These are phyloP conservation scores for Citrus trifoliata DNA, from an alignment of 345 rosid genomes.

Conservation along the genomic window DNA sequence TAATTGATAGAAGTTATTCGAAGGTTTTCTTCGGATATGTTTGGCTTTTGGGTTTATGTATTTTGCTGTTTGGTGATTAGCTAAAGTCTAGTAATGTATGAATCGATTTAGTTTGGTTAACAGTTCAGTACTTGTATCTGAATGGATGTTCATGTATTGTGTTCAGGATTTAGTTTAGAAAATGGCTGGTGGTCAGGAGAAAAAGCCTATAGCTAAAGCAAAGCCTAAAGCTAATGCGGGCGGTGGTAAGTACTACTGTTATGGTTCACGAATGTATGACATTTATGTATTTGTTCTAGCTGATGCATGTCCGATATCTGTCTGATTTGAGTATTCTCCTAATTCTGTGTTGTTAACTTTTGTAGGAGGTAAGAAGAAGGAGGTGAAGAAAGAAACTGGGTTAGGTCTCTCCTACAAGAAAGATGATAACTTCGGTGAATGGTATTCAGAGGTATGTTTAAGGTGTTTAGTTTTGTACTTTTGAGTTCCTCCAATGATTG, in stretches of 20 bases:
- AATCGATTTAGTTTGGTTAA: not conserved
- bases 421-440: constrained; percentile 94
- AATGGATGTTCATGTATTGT: not conserved
- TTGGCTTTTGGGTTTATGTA: not conserved
- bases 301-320: not conserved
- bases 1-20: not conserved
- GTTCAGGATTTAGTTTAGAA: not conserved
- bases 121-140: not conserved
- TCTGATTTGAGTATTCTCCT: not conserved
- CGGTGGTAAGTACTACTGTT: constrained; percentile 6
- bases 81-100: not conserved
- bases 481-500: not conserved
- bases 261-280: not conserved
- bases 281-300: not conserved
- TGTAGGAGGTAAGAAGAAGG: constrained; percentile 79
- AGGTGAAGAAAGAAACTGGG: constrained; percentile 92
- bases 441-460: constrained; percentile 84
- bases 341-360: constrained; percentile 2
- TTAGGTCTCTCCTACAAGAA: constrained; percentile 76
- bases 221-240: constrained; percentile 7
- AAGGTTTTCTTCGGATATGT: not conserved
- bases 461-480: not conserved
- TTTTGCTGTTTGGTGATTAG: not conserved
- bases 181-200: constrained; percentile 31
- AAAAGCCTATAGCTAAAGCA: not conserved